Evolutionary conservation across 2,329 filamentous ascomycete genomes (phyloP), one percentile per base, ranked within the genome.

Genomic region (Shiraia bambusicola): DNA sequence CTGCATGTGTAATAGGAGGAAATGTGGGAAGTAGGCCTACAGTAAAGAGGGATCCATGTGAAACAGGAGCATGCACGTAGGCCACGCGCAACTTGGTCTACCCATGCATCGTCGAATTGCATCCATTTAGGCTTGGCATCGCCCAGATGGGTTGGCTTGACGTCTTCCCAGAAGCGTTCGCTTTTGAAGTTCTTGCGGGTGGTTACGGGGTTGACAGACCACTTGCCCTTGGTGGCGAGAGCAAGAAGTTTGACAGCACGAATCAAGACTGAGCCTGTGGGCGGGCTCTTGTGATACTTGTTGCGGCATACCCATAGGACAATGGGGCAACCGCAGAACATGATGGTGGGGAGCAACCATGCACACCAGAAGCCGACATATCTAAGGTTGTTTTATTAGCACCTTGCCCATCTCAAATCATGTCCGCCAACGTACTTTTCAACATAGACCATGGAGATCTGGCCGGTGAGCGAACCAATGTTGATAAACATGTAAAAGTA

Each of bases 41-140:
- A 69, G 61, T 67, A 69, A 6, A 69, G 58, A 11, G 66, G 66
- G 31, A 67, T 67, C 61, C 65, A 91, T 25, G 88, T 85, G 50
- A 79, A 61, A 46, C 65, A 67, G 28, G 63, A 66, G 56, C 65
- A 67, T 15, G 66, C 66, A 42, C 65, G 63, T 7, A 69, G 50
- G 50, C 66, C 66, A 54, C 66, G 64, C 28, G 65, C 65, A 22
- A 69, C 66, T 40, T 69, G 64, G 48, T 89, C 86, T 25, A 92
- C 87, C 86, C 87, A 92, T 37, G 81, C 80, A 54, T 92, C 88
- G 49, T 92, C 87, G 54, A 89, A 90, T 0, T 83, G 86, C 84
- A 91, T 90, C 86, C 86, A 91, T 0, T 40, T 28, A 0, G 86
- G 86, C 40, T 82, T 82, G 49, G 75, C 63, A 1, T 65, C 66